Base-by-base conservation (phyloP, 345 rosid species). In the Bruguiera gymnorhiza region DNA sequence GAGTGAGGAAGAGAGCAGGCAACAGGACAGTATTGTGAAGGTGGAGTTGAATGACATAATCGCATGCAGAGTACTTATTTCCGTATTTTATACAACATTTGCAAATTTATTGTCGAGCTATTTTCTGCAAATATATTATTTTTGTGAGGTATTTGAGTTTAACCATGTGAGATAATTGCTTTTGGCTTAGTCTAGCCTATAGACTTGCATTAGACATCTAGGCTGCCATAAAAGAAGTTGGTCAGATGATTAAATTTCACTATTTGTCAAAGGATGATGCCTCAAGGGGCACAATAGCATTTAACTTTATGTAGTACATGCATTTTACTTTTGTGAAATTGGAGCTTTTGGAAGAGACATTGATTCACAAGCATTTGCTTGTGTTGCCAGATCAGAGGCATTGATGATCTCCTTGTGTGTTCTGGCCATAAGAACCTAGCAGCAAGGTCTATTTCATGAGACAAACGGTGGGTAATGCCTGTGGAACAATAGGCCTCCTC, bases 381-480 rank as follows among this genome's bases (percentile, higher is more conserved):
- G 6, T 56, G 13, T 56, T 56, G 2, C 60, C 16, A 15, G 30
- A 21, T 56, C 60, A 56, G 29, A 56, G 9, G 19, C 60, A 56
- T 23, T 62, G 52, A 37, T 34, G 34, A 15, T 55, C 2, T 55
- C 65, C 26, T 73, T 31, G 27, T 73, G 37, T 71, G n/a, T 29
- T 74, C 52, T 76, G 73, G 30, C 60, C 72, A 60, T 70, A 92
- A 97, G 91, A 82, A 61, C 65, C 66, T 70, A 80, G 82, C 79
- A 76, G 78, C 59, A 85, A 86, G 71, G 97, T 90, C 71, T 95
- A 89, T 77, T 95, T 89, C 85, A 87, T 92, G 97, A 89, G 81
- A 73, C 99, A 92, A 86, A 95, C 97, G 64, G 97, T 92, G 51
- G 97, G 96, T 68, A 95, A 95, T 83, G 97, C 97, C 68, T 95